phyloP scores from a whole-genome alignment of 148 eudicot genomes.

The Vaccinium corymbosum region DNA sequence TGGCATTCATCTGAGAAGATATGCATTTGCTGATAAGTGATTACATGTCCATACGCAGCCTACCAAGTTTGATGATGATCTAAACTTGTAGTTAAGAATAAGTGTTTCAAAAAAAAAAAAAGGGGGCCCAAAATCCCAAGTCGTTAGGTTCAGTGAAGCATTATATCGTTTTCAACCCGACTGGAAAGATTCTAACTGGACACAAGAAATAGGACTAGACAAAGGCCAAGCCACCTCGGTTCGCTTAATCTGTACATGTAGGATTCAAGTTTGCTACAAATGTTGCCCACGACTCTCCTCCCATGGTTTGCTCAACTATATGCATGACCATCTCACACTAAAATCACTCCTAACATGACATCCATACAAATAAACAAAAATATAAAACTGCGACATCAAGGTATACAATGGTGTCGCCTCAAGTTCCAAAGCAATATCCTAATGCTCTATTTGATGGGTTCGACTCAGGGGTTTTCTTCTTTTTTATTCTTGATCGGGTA shows the following conservation, averaged over 20 bases:
- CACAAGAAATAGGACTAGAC: neutral
- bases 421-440: neutral
- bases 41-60: neutral
- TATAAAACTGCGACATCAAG: neutral
- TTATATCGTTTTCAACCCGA: neutral
- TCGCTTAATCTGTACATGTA: neutral
- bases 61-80: neutral
- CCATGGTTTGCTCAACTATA: neutral
- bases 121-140: neutral
- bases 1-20: neutral
- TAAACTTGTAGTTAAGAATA: neutral
- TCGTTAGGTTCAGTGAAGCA: neutral
- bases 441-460: neutral
- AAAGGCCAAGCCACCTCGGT: neutral
- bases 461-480: neutral
- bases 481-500: neutral
- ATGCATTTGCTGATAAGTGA: neutral
- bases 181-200: neutral
- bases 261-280: neutral
- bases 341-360: neutral
- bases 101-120: neutral
- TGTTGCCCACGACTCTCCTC: neutral
- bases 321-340: neutral
- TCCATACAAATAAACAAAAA: neutral
- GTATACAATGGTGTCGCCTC: neutral